Conservation (phyloP, 2,329 filamentous ascomycete species). For the Cladosporium sp. region DNA sequence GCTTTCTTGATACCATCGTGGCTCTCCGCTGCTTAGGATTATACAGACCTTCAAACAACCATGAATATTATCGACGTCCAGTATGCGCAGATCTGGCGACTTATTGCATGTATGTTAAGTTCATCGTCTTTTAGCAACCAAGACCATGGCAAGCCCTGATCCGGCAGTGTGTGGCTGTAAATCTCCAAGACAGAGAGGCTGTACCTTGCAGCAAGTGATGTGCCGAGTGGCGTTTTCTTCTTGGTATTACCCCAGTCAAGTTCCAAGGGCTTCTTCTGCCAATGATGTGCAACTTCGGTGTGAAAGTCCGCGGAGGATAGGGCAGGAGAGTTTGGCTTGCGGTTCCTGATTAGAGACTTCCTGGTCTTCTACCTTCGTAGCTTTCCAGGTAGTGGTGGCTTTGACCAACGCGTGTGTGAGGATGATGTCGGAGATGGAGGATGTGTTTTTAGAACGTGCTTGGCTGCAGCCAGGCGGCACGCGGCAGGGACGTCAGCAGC, state of each 20-base stretch:
- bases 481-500: background rate
- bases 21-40: too few species aligned
- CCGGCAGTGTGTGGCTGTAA: too few species aligned
- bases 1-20: too few species aligned
- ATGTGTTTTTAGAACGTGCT: background rate
- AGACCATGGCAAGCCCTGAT: background rate
- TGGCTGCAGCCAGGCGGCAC: background rate
- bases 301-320: background rate
- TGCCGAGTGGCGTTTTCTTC: background rate
- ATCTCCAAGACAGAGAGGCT: background rate
- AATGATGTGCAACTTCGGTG: background rate
- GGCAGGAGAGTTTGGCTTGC: background rate
- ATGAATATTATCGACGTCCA: background rate
- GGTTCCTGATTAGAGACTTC: background rate
- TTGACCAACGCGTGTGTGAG: background rate
- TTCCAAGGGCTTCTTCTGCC: background rate
- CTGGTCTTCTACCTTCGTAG: background rate
- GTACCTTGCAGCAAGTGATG: slow-evolving; percentile 9
- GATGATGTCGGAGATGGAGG: background rate
- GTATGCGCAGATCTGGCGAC: background rate
- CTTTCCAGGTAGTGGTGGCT: background rate
- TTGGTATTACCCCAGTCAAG: background rate
- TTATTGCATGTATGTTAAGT: background rate
- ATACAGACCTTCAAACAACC: background rate
- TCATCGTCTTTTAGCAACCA: background rate